phyloP scores from a whole-genome alignment of 352 stramenopile genomes.

The Blastocystis sp. region DNA sequence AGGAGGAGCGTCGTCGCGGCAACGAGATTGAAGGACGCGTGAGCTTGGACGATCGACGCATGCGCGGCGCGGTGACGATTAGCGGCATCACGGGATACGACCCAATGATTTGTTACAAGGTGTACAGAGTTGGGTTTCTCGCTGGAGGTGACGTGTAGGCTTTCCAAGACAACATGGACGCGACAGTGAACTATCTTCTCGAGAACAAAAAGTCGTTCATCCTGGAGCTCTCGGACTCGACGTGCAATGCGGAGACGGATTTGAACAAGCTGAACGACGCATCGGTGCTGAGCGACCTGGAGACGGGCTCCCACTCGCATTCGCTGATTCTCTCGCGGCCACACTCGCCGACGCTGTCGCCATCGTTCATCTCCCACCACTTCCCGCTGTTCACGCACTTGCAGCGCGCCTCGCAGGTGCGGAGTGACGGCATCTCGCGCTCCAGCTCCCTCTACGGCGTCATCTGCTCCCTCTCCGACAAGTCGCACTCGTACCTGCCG shows the following conservation, averaged over 20 bases:
- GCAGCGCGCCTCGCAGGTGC: neutral
- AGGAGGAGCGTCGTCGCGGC: neutral
- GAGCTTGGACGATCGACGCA: neutral
- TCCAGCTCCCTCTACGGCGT: conserved; percentile 37
- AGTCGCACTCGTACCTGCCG: neutral
- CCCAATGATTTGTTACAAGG: conserved; percentile 29
- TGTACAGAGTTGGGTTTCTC: neutral
- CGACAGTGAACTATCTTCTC: conserved; percentile 36
- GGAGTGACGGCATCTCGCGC: conserved; percentile 8
- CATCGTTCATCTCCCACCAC: neutral
- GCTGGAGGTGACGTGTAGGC: neutral
- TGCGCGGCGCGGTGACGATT: conserved; percentile 26
- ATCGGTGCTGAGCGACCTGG: conserved; percentile 45
- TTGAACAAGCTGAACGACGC: conserved; percentile 11
- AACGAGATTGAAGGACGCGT: neutral
- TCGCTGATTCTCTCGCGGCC: neutral
- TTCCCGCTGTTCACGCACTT: conserved; percentile 12
- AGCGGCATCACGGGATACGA: conserved; percentile 25
- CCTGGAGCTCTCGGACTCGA: neutral
- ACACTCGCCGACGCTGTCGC: neutral
- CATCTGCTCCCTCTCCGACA: conserved; percentile 2
- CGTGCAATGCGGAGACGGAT: neutral
- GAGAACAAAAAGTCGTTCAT: conserved; percentile 51
- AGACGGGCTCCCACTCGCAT: neutral
- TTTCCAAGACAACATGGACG: conserved; percentile 54